Percentiles rank a stretch among this genome's conserved stretches.
phyloP scores from a whole-genome alignment of 352 stramenopile species.

The Phytophthora boehmeriae region DNA sequence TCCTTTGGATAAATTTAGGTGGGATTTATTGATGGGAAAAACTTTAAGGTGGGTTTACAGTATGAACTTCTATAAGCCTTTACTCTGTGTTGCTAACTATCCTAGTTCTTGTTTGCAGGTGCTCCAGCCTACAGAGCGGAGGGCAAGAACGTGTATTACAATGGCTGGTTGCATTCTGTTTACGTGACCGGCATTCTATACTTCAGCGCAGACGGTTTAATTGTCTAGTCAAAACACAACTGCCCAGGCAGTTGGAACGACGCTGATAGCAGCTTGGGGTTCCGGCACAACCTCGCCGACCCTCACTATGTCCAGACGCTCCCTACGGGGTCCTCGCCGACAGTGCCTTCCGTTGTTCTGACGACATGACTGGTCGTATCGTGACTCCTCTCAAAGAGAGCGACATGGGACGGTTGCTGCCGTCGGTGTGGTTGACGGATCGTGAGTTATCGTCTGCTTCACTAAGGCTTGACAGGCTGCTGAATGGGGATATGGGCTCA shows the following conservation, averaged over 20 bases:
- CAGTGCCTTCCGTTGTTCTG: conserved; percentile 5
- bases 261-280: conserved; percentile 5
- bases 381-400: conserved; percentile 3
- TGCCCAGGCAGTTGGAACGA: conserved; percentile 25
- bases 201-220: conserved; percentile 17
- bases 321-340: conserved; percentile 9
- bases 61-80: no score
- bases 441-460: not conserved
- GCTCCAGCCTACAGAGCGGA: no score
- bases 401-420: not conserved
- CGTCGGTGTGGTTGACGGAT: not conserved
- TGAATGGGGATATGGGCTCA: conserved; percentile 5
- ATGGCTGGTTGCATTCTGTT: conserved; percentile 19
- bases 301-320: not conserved
- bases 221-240: conserved; percentile 17
- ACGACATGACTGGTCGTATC: not conserved
- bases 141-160: conserved; percentile 27
- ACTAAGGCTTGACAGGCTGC: not conserved
- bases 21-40: no score
- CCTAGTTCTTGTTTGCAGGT: no score
- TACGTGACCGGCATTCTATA: conserved; percentile 16
- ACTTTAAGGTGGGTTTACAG: no score
- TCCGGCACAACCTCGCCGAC: conserved; percentile 2
- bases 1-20: no score
- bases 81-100: no score